Conservation (phyloP, 2,329 filamentous ascomycete genomes). For the Microcyclosporella mali region DNA sequence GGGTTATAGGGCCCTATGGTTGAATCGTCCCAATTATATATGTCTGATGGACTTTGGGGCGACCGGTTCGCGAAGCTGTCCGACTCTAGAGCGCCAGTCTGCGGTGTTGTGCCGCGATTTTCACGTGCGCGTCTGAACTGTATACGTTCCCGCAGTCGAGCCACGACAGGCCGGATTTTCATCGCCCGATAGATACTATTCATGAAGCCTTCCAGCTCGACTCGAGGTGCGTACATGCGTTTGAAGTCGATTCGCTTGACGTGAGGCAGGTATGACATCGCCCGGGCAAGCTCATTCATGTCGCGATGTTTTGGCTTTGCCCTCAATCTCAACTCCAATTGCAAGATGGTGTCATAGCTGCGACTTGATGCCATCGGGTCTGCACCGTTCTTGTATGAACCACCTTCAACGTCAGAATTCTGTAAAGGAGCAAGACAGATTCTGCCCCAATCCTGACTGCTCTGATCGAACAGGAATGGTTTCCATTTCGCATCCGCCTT, state of each 20-base stretch:
- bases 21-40: slow-evolving; percentile 1
- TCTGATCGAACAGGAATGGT: slow-evolving; percentile 11
- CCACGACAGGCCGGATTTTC: slow-evolving; percentile 5
- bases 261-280: slow-evolving; percentile 9
- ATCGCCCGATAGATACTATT: slow-evolving; percentile 2
- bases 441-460: slow-evolving; percentile 7
- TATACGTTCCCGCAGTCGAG: slow-evolving; percentile 1
- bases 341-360: not conserved
- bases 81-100: too few relatives aligned
- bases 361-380: too few relatives aligned
- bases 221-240: slow-evolving; percentile 6
- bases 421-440: too few relatives aligned
- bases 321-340: slow-evolving; percentile 4
- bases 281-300: slow-evolving; percentile 8
- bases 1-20: not conserved
- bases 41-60: not conserved
- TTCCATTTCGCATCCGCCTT: slow-evolving; percentile 2
- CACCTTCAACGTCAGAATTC: too few relatives aligned
- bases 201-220: slow-evolving; percentile 8
- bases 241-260: slow-evolving; percentile 7
- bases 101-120: too few relatives aligned
- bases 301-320: slow-evolving; percentile 3
- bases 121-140: not conserved
- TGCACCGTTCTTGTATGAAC: too few relatives aligned
- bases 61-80: too few relatives aligned